A percentile compares a stretch with the other conserved stretches of the same genome.
These are phyloP conservation scores for Fraxinus pennsylvanica DNA, from an alignment of 257 asterid species.

Conservation along the genomic window DNA sequence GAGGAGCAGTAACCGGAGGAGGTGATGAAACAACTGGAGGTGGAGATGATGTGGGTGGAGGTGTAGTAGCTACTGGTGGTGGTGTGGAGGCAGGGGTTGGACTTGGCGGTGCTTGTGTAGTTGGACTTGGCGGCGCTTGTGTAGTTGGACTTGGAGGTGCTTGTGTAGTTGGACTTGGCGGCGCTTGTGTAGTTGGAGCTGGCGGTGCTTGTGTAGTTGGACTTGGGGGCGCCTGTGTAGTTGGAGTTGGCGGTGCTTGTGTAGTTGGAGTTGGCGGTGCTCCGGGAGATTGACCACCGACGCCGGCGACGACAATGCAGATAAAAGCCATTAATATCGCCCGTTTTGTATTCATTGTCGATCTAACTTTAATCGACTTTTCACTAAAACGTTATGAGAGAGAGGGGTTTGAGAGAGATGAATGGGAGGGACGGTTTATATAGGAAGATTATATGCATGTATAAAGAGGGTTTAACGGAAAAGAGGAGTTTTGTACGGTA, in stretches of 20 bases:
- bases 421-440: constrained; percentile 33
- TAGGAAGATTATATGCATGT: constrained; percentile 28
- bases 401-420: constrained; percentile 20
- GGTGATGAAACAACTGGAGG: constrained; percentile 34
- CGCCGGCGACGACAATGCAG: constrained; percentile 57
- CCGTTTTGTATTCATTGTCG: constrained; percentile 41
- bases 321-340: constrained; percentile 39
- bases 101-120: constrained; percentile 1
- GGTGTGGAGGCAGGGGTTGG: constrained; percentile 44
- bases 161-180: constrained; percentile 35
- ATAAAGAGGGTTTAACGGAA: constrained; percentile 4
- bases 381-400: constrained; percentile 4
- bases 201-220: constrained; percentile 24
- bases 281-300: constrained; percentile 62
- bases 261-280: constrained; percentile 50
- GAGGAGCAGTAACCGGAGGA: constrained; percentile 37
- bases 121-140: constrained; percentile 36
- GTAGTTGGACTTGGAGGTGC: constrained; percentile 40
- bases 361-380: neutral
- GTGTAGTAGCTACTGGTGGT: constrained; percentile 29
- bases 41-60: constrained; percentile 39
- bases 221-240: constrained; percentile 22
- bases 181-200: constrained; percentile 27
- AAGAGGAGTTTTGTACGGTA: constrained; percentile 16
- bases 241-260: constrained; percentile 18